Base-by-base conservation (phyloP, 2,329 filamentous ascomycete genomes). In the Clathrospora elynae region DNA sequence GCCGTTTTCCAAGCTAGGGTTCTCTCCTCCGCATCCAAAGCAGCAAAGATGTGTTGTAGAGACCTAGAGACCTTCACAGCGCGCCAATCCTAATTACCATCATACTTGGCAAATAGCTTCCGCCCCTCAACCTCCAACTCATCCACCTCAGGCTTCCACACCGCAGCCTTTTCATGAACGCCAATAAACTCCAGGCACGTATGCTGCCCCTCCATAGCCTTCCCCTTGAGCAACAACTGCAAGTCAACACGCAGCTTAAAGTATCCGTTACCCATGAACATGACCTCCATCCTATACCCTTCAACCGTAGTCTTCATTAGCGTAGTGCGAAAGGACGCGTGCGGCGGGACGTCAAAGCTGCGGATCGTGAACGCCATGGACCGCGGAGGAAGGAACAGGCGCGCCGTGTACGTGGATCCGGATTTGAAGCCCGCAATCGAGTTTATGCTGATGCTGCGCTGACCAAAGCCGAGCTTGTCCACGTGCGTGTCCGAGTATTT, bases 241-340 rank as follows among this genome's bases (percentile, higher is more conserved):
- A 68, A 11, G 46, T 67, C 63, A 3, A 61, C 34, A 10, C 61
- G 35, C 2, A 68, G 16, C 34, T 49, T 42, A 46, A 64, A 17
- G 26, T 62, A 66, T 8, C 66, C 64, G 22, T 63, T 62, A 0
- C 66, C 66, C 24, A 67, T 17, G 30, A 66, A 67, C 5, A 61
- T 28, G 4, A 66, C 19, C 1, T 66, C 55, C 37, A 68, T 44
- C 3, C 22, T 32, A 20, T 66, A 64, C 12, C 57, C 49, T 49
- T 67, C 64, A 0, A 23, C 36, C 6, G 37, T 39, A 2, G 60
- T 66, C 45, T 37, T 50, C 8, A 66, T 14, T 11, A n/a, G 36
- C 4, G 45, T 57, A 2, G 36, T 29, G 7, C 62, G 55, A 24
- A 66, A 66, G 1, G 49, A 52, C 0, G 66, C 66, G 32, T 68